Conservation (phyloP, 768 basidiomycete genomes). For the Calocybe indica region DNA sequence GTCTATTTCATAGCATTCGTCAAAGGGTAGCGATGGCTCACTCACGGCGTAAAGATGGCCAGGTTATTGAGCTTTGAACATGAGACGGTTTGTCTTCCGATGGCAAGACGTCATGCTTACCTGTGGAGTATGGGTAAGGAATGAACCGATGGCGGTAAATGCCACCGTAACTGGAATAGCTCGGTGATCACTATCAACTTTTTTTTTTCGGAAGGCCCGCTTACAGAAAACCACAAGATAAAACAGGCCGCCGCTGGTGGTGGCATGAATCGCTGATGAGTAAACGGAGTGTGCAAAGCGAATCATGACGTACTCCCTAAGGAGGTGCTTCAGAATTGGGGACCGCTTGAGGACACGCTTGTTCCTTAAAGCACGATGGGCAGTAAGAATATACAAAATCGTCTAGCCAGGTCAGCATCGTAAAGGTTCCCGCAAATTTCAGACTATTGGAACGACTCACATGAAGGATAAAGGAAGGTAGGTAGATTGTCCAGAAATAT, state of each 20-base stretch:
- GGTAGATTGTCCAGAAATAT: slow-evolving; percentile 27
- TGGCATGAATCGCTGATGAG: neutral
- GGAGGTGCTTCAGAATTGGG: slow-evolving; percentile 25
- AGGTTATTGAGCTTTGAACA: slow-evolving; percentile 26
- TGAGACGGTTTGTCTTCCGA: neutral
- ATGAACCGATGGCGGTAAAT: slow-evolving; percentile 26
- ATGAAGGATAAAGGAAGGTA: slow-evolving; percentile 32
- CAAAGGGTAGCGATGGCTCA: slow-evolving; percentile 10
- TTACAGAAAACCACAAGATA: slow-evolving; percentile 34
- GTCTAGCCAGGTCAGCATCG: slow-evolving; percentile 15
- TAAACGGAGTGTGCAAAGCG: neutral
- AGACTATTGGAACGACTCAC: slow-evolving; percentile 11
- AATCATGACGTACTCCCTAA: slow-evolving; percentile 26
- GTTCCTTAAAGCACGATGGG: slow-evolving; percentile 28
- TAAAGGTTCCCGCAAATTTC: neutral
- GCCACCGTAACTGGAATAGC: slow-evolving; percentile 20
- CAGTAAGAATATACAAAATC: slow-evolving; percentile 28
- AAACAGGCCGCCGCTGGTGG: slow-evolving; percentile 32
- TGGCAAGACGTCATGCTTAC: slow-evolving; percentile 11
- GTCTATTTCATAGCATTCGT: too few species aligned
- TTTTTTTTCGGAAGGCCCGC: neutral
- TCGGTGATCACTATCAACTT: too few species aligned
- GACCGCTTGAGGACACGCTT: slow-evolving; percentile 23
- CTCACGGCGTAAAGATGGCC: slow-evolving; percentile 26
- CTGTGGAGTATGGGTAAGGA: slow-evolving; percentile 21